Evolutionary conservation across 768 basidiomycete species (phyloP).

Genomic region (Agaricus subrufescens): DNA sequence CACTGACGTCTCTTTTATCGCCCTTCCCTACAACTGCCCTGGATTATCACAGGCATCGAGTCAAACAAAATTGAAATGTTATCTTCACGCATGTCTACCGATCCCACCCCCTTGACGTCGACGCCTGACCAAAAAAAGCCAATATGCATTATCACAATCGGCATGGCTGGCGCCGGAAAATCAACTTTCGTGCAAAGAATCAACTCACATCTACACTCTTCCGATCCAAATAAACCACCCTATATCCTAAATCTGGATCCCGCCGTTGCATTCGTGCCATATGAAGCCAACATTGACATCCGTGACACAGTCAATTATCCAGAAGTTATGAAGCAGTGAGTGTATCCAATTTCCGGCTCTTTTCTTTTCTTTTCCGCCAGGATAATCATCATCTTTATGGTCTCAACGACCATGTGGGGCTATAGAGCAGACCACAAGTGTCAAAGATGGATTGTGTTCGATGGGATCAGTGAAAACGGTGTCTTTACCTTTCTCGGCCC

Average conservation of each 20-base stretch:
- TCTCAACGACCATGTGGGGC: too few species aligned
- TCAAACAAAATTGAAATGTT: not conserved
- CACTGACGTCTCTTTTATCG: not conserved
- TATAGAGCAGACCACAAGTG: too few species aligned
- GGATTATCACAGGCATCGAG: not conserved
- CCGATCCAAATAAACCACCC: slow-evolving; percentile 61
- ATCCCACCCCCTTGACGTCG: not conserved
- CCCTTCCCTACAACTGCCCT: not conserved
- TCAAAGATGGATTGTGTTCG: too few species aligned
- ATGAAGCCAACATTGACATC: slow-evolving; percentile 97
- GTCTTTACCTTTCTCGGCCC: not conserved
- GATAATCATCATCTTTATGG: slow-evolving; percentile 5
- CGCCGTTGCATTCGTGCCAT: slow-evolving; percentile 87
- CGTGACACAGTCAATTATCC: slow-evolving; percentile 96
- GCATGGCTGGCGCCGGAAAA: slow-evolving; percentile 97
- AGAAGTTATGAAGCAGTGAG: slow-evolving; percentile 99
- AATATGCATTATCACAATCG: slow-evolving; percentile 83
- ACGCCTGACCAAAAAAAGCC: slow-evolving; percentile 50
- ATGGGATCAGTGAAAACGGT: too few species aligned
- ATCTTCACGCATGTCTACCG: not conserved
- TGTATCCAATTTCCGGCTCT: slow-evolving; percentile 22
- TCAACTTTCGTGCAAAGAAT: slow-evolving; percentile 96
- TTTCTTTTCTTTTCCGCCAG: slow-evolving; percentile 13
- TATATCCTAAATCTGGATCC: slow-evolving; percentile 99
- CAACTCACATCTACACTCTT: slow-evolving; percentile 84